Conservation (phyloP, 768 basidiomycete species). For the Boletus sensibilis region DNA sequence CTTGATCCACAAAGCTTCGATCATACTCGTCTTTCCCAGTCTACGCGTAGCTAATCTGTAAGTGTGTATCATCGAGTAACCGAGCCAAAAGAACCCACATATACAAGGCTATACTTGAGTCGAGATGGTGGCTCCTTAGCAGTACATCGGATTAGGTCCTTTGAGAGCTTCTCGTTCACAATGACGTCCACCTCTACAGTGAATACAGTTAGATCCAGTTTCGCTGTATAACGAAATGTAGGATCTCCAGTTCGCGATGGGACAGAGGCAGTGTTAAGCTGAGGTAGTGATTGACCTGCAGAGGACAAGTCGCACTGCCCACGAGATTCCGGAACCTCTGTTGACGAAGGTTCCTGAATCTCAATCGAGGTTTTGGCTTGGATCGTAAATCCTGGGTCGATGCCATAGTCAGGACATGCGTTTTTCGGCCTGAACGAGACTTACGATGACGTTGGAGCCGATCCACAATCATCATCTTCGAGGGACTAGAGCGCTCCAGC, state of each 20-base stretch:
- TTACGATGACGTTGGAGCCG: slow-evolving; percentile 41
- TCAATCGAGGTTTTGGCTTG: slow-evolving; percentile 46
- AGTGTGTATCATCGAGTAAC: background rate
- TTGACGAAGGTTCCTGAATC: no score
- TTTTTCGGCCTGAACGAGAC: background rate
- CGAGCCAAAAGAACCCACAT: background rate
- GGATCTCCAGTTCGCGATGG: background rate
- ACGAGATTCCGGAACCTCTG: background rate
- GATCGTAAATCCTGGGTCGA: slow-evolving; percentile 60
- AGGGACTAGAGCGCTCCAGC: slow-evolving; percentile 51
- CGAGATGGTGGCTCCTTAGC: background rate
- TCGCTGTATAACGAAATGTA: slow-evolving; percentile 33
- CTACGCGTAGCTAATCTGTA: background rate
- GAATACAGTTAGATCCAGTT: slow-evolving; percentile 30
- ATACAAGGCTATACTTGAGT: slow-evolving; percentile 8
- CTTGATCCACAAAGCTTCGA: background rate
- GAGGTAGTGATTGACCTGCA: background rate
- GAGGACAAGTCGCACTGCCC: background rate
- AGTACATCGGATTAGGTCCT: background rate
- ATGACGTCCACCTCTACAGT: slow-evolving; percentile 9
- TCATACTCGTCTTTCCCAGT: slow-evolving; percentile 10
- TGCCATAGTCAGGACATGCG: background rate
- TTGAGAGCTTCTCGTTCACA: background rate
- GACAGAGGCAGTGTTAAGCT: background rate
- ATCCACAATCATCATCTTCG: slow-evolving; percentile 56